These are phyloP conservation scores for Rhynchosporium agropyri DNA, from an alignment of 2,329 filamentous ascomycete species.

Conservation along the genomic window DNA sequence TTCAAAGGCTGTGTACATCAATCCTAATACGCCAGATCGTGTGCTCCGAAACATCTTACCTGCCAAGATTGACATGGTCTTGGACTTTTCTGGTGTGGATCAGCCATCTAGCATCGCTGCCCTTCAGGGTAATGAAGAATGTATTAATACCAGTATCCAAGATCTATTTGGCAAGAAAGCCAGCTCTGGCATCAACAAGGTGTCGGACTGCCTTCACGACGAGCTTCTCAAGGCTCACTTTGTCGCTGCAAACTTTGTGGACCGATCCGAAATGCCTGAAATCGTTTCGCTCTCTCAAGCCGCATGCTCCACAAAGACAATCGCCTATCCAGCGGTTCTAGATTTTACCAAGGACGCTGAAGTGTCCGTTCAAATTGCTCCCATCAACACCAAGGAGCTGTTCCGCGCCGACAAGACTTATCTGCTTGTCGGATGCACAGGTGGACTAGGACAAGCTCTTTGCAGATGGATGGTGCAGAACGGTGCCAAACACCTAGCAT, in stretches of 20 bases:
- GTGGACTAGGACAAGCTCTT: conserved; percentile 43
- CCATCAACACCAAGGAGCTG: conserved; percentile 19
- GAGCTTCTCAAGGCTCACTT: conserved; percentile 25
- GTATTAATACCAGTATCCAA: conserved; percentile 22
- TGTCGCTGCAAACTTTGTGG: conserved; percentile 24
- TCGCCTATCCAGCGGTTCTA: conserved; percentile 15
- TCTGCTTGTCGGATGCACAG: conserved; percentile 37
- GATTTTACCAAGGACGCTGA: conserved; percentile 22
- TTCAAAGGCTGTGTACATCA: conserved; percentile 22
- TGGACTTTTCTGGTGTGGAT: conserved; percentile 20
- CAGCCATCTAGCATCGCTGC: conserved; percentile 22
- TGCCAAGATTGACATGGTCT: conserved; percentile 21
- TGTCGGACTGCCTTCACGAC: conserved; percentile 19
- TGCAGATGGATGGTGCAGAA: conserved; percentile 46
- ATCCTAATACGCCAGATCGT: conserved; percentile 22
- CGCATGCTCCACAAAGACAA: conserved; percentile 10
- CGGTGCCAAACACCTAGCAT: conserved; percentile 44
- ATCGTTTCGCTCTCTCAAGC: conserved; percentile 18
- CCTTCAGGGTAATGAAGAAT: conserved; percentile 18
- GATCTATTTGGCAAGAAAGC: conserved; percentile 23
- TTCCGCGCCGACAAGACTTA: conserved; percentile 37
- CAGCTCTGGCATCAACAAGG: conserved; percentile 18
- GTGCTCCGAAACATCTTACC: conserved; percentile 20
- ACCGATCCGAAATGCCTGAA: conserved; percentile 16
- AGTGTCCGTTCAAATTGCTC: conserved; percentile 20